Evolutionary conservation across 176 grass and related monocot genomes (phyloP).

Genomic region (Bromus sterilis): DNA sequence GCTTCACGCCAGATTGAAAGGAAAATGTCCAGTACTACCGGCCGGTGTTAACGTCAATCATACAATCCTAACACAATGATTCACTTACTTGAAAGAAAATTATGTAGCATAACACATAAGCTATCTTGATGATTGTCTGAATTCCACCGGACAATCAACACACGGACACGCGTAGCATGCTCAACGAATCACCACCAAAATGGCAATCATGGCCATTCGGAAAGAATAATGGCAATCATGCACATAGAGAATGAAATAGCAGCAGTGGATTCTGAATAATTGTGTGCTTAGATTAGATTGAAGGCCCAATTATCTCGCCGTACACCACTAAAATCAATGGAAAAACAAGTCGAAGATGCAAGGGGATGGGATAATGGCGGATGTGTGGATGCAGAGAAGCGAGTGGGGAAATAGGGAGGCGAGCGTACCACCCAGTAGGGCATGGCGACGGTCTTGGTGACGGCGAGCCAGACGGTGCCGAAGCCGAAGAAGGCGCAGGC

Average conservation of each 20-base stretch:
- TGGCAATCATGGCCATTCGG: not conserved
- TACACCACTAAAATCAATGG: not conserved
- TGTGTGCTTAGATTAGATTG: not conserved
- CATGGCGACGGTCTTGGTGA: conserved; percentile 61
- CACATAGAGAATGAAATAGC: not conserved
- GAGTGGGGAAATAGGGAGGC: not conserved
- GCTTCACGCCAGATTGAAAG: not conserved
- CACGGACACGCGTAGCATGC: not conserved
- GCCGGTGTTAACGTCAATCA: not conserved
- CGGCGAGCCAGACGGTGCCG: conserved; percentile 75
- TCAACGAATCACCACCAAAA: not conserved
- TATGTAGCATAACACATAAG: not conserved
- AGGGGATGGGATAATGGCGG: not conserved
- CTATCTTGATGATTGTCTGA: not conserved
- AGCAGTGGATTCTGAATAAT: not conserved
- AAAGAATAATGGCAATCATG: not conserved
- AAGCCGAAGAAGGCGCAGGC: conserved; percentile 79
- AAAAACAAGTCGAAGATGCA: not conserved
- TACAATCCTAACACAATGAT: not conserved
- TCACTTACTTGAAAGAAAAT: not conserved
- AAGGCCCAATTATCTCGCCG: not conserved
- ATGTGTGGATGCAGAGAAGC: not conserved
- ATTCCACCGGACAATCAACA: not conserved
- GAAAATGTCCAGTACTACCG: conserved; percentile 7
- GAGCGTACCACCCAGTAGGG: conserved; percentile 67